Percentiles rank a stretch among this genome's conserved stretches.
Conservation (phyloP, 1,284 basidiomycete species). For the Cystobasidium sp. region DNA sequence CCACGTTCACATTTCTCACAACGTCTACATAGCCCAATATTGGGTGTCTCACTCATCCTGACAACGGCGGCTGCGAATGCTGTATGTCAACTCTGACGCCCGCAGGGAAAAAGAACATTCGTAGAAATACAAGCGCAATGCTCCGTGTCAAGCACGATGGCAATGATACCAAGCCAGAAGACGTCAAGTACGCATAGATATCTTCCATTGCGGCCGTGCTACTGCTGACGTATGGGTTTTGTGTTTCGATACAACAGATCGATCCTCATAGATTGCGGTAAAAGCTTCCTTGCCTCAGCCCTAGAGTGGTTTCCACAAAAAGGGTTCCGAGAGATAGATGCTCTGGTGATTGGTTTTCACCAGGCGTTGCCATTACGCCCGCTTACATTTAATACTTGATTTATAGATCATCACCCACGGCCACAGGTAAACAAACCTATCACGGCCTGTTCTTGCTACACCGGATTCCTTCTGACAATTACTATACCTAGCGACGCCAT, state of each 20-base stretch:
- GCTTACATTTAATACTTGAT: conserved; percentile 49
- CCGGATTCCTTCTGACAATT: neutral
- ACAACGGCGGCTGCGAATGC: conserved; percentile 48
- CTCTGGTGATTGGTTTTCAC: conserved; percentile 65
- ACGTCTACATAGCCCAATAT: conserved; percentile 44
- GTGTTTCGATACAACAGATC: conserved; percentile 28
- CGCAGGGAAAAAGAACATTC: conserved; percentile 72
- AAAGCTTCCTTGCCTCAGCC: conserved; percentile 75
- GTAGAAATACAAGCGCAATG: conserved; percentile 74
- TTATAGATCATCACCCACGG: conserved; percentile 38
- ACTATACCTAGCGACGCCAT: conserved; percentile 62
- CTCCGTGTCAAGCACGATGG: conserved; percentile 60
- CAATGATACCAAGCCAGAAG: conserved; percentile 59
- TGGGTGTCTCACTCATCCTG: conserved; percentile 50
- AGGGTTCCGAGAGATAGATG: conserved; percentile 73
- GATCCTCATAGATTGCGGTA: conserved; percentile 76
- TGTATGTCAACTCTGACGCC: conserved; percentile 62
- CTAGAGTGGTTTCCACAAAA: conserved; percentile 79
- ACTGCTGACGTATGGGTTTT: neutral
- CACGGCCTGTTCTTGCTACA: neutral
- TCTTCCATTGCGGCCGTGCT: neutral
- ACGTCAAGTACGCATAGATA: neutral
- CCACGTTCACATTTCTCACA: conserved; percentile 21
- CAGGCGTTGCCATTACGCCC: too few species aligned
- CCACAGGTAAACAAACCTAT: conserved; percentile 9